These are phyloP conservation scores for Leccinum variicolor DNA, from an alignment of 768 basidiomycete species.

Conservation along the genomic window DNA sequence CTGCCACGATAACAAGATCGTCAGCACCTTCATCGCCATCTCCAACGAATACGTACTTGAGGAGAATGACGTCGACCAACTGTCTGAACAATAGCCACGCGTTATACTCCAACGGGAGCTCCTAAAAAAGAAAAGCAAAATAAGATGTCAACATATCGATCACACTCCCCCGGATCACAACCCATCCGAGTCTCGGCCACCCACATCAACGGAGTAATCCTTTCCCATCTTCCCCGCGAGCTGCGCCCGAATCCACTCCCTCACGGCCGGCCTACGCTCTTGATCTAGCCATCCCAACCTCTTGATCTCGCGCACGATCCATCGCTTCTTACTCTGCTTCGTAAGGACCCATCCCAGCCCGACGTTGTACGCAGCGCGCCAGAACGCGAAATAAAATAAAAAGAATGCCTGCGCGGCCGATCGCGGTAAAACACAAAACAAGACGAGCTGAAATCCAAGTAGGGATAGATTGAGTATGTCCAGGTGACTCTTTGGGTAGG, in stretches of 20 bases:
- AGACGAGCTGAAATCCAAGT: conserved; percentile 70
- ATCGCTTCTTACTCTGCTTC: conserved; percentile 92
- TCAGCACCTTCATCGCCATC: not conserved
- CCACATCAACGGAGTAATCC: conserved; percentile 88
- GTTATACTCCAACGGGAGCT: conserved; percentile 91
- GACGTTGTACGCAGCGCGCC: conserved; percentile 87
- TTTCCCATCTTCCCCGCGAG: conserved; percentile 91
- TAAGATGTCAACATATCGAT: conserved; percentile 45
- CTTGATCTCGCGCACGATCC: conserved; percentile 84
- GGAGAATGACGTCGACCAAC: conserved; percentile 90
- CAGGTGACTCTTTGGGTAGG: conserved; percentile 82
- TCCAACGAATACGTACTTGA: conserved; percentile 64
- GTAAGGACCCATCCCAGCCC: conserved; percentile 94
- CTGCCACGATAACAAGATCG: conserved; percentile 37
- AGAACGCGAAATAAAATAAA: conserved; percentile 87
- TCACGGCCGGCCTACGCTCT: conserved; percentile 54
- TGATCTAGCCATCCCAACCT: conserved; percentile 87
- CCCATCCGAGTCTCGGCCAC: conserved; percentile 31
- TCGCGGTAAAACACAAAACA: conserved; percentile 68
- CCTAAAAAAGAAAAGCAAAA: conserved; percentile 39
- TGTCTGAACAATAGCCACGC: conserved; percentile 96
- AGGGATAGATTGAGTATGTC: conserved; percentile 83
- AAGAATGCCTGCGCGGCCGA: conserved; percentile 63
- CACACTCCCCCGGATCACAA: not conserved
- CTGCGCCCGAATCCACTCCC: conserved; percentile 84